phyloP scores from a whole-genome alignment of 768 basidiomycete genomes.

The Udeniomyces megalosporus region DNA sequence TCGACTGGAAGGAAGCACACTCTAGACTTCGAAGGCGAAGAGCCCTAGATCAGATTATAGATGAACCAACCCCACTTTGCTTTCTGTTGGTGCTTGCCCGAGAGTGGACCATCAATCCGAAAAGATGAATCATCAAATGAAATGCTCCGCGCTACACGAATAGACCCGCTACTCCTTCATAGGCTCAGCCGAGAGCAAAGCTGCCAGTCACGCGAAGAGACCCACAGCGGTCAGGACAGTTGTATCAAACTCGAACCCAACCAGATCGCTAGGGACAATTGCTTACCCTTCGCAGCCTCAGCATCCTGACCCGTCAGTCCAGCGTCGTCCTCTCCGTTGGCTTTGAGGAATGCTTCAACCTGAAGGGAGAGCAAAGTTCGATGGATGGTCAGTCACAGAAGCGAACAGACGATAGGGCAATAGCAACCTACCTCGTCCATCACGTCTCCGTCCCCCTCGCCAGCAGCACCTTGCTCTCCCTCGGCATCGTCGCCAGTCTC shows the following conservation, averaged over 20 bases:
- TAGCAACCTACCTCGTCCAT: conserved; percentile 69
- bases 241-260: not conserved
- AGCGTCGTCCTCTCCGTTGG: conserved; percentile 42
- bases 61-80: not conserved
- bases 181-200: not conserved
- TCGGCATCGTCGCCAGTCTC: conserved; percentile 56
- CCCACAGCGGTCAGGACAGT: not conserved
- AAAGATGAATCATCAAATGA: not conserved
- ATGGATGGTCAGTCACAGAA: no score
- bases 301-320: conserved; percentile 30
- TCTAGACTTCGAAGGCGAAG: not conserved
- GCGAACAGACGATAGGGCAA: no score
- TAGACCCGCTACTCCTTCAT: not conserved
- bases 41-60: not conserved
- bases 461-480: conserved; percentile 35
- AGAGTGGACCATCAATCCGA: no score
- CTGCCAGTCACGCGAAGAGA: not conserved
- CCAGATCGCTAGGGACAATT: not conserved
- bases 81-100: no score
- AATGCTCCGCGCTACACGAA: not conserved
- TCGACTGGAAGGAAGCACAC: not conserved
- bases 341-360: conserved; percentile 90
- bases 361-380: no score
- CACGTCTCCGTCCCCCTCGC: conserved; percentile 48
- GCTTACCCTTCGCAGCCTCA: conserved; percentile 25